Percentiles rank a stretch among this genome's conserved stretches.
Evolutionary conservation across 2,329 filamentous ascomycete species (phyloP).

Genomic region (Sordariomycetes sp.): DNA sequence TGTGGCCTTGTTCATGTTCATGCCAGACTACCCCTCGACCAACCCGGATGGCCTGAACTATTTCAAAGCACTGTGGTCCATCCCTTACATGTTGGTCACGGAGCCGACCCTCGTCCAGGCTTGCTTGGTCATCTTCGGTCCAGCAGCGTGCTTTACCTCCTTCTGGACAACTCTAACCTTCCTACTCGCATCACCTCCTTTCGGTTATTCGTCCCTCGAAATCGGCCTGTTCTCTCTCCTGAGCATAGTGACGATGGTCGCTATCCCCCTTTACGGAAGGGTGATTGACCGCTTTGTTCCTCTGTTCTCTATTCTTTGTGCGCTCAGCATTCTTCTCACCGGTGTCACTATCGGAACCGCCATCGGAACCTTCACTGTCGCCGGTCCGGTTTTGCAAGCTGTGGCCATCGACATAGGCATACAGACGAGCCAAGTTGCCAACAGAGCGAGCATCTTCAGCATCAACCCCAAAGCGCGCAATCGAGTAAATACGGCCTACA

Average conservation of each 20-base stretch:
- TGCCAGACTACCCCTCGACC: conserved; percentile 74
- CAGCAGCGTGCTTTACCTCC: conserved; percentile 38
- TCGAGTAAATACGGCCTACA: conserved; percentile 73
- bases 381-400: conserved; percentile 65
- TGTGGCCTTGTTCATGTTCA: conserved; percentile 56
- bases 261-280: conserved; percentile 61
- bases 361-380: conserved; percentile 54
- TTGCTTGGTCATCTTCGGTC: conserved; percentile 56
- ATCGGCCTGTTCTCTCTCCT: conserved; percentile 77
- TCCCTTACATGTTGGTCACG: conserved; percentile 51
- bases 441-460: conserved; percentile 59
- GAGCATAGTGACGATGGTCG: conserved; percentile 58
- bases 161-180: conserved; percentile 67
- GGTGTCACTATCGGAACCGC: conserved; percentile 63
- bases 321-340: conserved; percentile 45
- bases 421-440: conserved; percentile 67
- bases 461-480: conserved; percentile 66
- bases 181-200: conserved; percentile 61
- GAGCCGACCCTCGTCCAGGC: conserved; percentile 64
- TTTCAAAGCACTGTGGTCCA: conserved; percentile 53
- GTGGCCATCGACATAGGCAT: conserved; percentile 62
- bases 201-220: conserved; percentile 54
- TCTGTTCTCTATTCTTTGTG: conserved; percentile 57
- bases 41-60: conserved; percentile 60
- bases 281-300: conserved; percentile 61